Evolutionary conservation across 2,329 filamentous ascomycete genomes (phyloP).

Genomic region (Fonsecaea monophora): DNA sequence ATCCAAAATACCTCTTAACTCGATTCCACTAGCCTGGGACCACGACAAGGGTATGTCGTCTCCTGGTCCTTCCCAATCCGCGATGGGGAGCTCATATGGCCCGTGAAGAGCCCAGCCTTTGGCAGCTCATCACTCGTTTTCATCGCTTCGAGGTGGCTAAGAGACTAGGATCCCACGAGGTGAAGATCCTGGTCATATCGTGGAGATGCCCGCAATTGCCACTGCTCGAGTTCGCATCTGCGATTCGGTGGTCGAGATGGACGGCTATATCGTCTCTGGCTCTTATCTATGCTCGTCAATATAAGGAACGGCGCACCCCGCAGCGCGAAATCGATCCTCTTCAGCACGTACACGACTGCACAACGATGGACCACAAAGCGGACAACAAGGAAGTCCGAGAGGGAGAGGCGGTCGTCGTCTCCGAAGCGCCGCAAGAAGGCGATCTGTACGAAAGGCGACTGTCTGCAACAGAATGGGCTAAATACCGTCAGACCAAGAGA

Average conservation of each 20-base stretch:
- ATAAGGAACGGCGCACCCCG: conserved; percentile 7
- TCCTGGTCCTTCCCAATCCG: not conserved
- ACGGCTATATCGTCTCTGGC: conserved; percentile 7
- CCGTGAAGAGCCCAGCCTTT: not conserved
- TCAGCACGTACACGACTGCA: not conserved
- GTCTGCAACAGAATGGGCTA: conserved; percentile 29
- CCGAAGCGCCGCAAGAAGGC: conserved; percentile 15
- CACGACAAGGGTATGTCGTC: not conserved
- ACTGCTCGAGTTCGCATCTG: not conserved
- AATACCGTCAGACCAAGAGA: conserved; percentile 43
- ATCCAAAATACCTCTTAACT: not conserved
- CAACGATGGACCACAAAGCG: conserved; percentile 4
- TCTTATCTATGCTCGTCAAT: conserved; percentile 17
- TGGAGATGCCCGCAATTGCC: conserved; percentile 20
- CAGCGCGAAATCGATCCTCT: not conserved
- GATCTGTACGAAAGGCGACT: conserved; percentile 34
- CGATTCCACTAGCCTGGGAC: conserved; percentile 1
- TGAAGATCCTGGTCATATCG: conserved; percentile 13
- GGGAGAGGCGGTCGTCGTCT: conserved; percentile 20
- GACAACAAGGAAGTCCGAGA: conserved; percentile 10
- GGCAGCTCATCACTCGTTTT: not conserved
- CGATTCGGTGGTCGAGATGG: conserved; percentile 4
- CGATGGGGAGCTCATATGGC: not conserved
- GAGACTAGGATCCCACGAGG: conserved; percentile 5
- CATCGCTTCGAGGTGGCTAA: not conserved